phyloP scores from a whole-genome alignment of 140 eudicot genomes.

The Senecio squalidus region DNA sequence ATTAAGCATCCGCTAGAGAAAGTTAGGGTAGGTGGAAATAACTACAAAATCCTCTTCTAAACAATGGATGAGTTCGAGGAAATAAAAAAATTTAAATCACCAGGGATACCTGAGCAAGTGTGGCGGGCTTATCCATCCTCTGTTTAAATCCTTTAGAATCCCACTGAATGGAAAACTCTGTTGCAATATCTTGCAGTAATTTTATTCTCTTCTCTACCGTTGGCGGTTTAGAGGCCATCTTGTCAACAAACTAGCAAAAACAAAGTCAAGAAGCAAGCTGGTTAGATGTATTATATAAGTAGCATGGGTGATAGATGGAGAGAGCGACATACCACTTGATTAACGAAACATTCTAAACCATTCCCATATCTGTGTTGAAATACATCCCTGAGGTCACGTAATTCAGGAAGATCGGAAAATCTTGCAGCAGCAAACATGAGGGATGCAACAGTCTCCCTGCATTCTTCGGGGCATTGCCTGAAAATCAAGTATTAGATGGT shows the following conservation, averaged over 20 bases:
- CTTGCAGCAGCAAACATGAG: conserved; percentile 98
- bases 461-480: conserved; percentile 97
- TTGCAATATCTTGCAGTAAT: conserved; percentile 74
- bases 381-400: conserved; percentile 85
- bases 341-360: conserved; percentile 73
- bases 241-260: conserved; percentile 73
- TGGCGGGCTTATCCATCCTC: conserved; percentile 71
- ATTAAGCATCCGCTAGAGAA: no score
- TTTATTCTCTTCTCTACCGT: conserved; percentile 55
- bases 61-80: not conserved
- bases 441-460: conserved; percentile 87
- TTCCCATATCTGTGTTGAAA: conserved; percentile 85
- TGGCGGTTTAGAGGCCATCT: conserved; percentile 65
- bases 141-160: conserved; percentile 64
- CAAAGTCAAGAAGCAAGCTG: conserved; percentile 11
- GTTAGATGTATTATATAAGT: conserved; percentile 13
- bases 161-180: conserved; percentile 76
- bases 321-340: conserved; percentile 54
- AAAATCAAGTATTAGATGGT: conserved; percentile 4
- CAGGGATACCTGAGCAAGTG: conserved; percentile 41
- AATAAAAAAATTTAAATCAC: not conserved
- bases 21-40: not conserved
- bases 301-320: not conserved
- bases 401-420: conserved; percentile 92
- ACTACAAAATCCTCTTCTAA: not conserved